Evolutionary conservation across 2,329 filamentous ascomycete species (phyloP).

Genomic region (Trichoderma breve): DNA sequence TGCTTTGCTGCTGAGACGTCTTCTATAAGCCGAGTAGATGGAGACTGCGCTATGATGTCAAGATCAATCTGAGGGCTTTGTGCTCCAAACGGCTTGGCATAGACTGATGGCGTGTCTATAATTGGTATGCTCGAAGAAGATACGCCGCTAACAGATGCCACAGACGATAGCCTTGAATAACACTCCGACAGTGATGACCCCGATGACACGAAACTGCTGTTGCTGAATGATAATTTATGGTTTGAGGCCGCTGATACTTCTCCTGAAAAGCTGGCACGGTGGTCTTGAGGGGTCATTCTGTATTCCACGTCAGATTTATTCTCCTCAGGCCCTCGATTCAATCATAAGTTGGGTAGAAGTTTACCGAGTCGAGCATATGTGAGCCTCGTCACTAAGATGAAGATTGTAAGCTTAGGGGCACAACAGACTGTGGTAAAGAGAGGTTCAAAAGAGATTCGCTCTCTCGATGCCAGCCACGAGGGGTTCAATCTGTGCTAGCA

Average conservation of each 20-base stretch:
- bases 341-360: background rate
- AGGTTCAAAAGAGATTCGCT: background rate
- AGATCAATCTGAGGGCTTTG: conserved; percentile 21
- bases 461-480: background rate
- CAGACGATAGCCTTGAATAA: conserved; percentile 54
- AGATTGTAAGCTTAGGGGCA: background rate
- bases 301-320: background rate
- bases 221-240: conserved; percentile 46
- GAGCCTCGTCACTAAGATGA: background rate
- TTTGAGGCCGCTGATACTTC: conserved; percentile 3
- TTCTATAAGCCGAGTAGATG: background rate
- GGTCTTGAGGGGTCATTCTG: background rate
- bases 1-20: background rate
- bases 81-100: conserved; percentile 35
- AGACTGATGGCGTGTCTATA: conserved; percentile 39
- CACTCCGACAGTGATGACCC: conserved; percentile 46
- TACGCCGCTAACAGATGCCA: conserved; percentile 49
- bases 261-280: background rate
- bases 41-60: conserved; percentile 4
- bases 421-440: background rate
- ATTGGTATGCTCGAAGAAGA: conserved; percentile 35
- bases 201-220: conserved; percentile 52
- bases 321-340: background rate
- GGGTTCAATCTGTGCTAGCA: background rate
- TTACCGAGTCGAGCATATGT: background rate